phyloP scores from a whole-genome alignment of 2,329 filamentous ascomycete species.

The Shiraia bambusicola region DNA sequence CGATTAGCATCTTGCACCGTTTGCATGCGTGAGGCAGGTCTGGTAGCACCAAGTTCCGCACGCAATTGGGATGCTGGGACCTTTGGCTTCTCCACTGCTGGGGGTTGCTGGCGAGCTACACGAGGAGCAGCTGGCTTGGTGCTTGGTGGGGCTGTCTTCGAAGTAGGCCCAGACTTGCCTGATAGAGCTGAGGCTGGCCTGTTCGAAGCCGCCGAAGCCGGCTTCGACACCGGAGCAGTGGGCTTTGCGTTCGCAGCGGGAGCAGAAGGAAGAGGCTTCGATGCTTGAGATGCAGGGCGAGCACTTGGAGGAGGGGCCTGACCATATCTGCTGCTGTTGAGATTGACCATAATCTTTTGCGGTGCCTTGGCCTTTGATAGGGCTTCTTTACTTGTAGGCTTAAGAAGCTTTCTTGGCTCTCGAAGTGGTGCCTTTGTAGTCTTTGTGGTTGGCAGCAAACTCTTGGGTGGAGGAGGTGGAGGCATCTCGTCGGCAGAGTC shows the following conservation, averaged over 20 bases:
- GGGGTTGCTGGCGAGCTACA: conserved; percentile 33
- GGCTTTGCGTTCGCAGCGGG: conserved; percentile 24
- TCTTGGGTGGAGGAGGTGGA: conserved; percentile 61
- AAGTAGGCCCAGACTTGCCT: conserved; percentile 19
- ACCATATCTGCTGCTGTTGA: conserved; percentile 56
- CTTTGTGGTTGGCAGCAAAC: conserved; percentile 53
- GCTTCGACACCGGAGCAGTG: conserved; percentile 58
- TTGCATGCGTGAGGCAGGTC: conserved; percentile 62
- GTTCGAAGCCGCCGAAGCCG: conserved; percentile 38
- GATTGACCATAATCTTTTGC: conserved; percentile 64
- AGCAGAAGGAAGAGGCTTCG: conserved; percentile 27
- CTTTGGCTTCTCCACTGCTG: conserved; percentile 70
- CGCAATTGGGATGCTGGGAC: conserved; percentile 42
- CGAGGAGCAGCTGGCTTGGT: conserved; percentile 30
- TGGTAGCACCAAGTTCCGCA: conserved; percentile 52
- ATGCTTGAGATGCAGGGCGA: conserved; percentile 49
- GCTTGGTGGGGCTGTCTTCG: conserved; percentile 24
- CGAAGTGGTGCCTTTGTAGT: conserved; percentile 33
- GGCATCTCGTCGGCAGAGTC: conserved; percentile 57
- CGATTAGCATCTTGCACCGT: conserved; percentile 62
- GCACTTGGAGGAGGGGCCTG: conserved; percentile 55
- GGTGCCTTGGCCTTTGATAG: conserved; percentile 62
- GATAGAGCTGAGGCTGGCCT: conserved; percentile 35
- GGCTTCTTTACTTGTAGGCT: conserved; percentile 61
- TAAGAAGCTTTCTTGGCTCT: conserved; percentile 55